Conservation (phyloP, 176 grass and related monocot genomes). For the Zoysia pacifica region DNA sequence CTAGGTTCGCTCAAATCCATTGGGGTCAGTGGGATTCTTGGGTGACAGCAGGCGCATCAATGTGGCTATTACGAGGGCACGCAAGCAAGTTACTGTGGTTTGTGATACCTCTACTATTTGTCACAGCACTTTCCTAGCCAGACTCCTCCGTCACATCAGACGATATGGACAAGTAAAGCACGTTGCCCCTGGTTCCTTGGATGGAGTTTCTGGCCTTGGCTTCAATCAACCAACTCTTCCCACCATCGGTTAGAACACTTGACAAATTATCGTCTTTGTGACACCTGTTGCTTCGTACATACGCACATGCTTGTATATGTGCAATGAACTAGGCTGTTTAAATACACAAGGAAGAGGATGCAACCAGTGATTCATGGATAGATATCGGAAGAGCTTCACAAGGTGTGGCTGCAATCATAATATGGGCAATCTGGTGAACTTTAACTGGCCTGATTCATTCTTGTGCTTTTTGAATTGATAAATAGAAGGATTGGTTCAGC, state of each 20-base stretch:
- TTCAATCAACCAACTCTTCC: slow-evolving; percentile 57
- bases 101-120: slow-evolving; percentile 96
- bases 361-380: slow-evolving; percentile 28
- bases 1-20: slow-evolving; percentile 84
- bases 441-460: background rate
- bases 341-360: slow-evolving; percentile 16
- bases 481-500: background rate
- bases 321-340: slow-evolving; percentile 29
- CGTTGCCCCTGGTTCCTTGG: slow-evolving; percentile 66
- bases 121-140: slow-evolving; percentile 86
- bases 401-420: slow-evolving; percentile 15
- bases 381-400: background rate
- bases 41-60: slow-evolving; percentile 87
- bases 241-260: slow-evolving; percentile 45
- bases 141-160: slow-evolving; percentile 78
- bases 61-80: slow-evolving; percentile 79
- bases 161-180: slow-evolving; percentile 77
- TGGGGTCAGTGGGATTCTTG: slow-evolving; percentile 88
- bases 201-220: slow-evolving; percentile 59
- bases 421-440: background rate
- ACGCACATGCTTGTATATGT: slow-evolving; percentile 29
- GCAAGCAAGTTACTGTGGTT: slow-evolving; percentile 77
- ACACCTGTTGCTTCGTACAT: background rate
- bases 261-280: background rate
- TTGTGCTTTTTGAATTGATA: slow-evolving; percentile 9